Base-by-base conservation (phyloP, 2,329 filamentous ascomycete genomes). In the Aureobasidium melanogenum region DNA sequence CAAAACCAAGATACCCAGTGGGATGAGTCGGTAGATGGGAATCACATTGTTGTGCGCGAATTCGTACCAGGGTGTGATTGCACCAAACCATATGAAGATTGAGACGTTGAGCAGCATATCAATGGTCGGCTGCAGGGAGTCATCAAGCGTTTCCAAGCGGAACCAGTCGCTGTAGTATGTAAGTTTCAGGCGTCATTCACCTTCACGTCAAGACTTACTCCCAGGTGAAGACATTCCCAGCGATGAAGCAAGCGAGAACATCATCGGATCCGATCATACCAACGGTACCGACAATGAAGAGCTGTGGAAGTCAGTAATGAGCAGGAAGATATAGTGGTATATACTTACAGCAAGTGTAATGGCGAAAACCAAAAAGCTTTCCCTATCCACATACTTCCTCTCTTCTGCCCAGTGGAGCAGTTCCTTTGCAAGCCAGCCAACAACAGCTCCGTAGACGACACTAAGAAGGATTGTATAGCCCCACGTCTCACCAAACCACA, bases 81-180 rank as follows among this genome's bases (percentile, higher is more conserved):
- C 89, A 3, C 91, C 91, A 67, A 89, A 93, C 91, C 91, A 97
- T 74, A 96, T 84, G 72, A 97, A 97, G 41, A 97, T 83, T 19
- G 86, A 80, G 3, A 95, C 84, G 70, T 97, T 97, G 62, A 97
- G 85, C 1, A 97, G 80, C 91, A 96, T 96, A 72, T 97, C 91
- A 48, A 97, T 88, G 0, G 91, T 96, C 0, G 91, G 91, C 71
- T 97, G 91, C n/a, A 97, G 81, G 1, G 89, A 92, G 72, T 97
- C 93, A 67, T 96, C 92, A 67, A 88, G 78, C 0, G 92, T 97
- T 72, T 95, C 89, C 1, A 93, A 78, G 0, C 92, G 87, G 74
- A 96, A 97, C 91, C 90, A 95, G 74, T 96, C 91, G 71, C 79
- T 80, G 38, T n/a, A 28, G 9, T 28, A 3, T 24, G 14, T 38